A percentile compares a stretch with the other conserved stretches of the same genome.
These are phyloP conservation scores for Penstemon eatonii DNA, from an alignment of 257 asterid genomes.

Conservation along the genomic window DNA sequence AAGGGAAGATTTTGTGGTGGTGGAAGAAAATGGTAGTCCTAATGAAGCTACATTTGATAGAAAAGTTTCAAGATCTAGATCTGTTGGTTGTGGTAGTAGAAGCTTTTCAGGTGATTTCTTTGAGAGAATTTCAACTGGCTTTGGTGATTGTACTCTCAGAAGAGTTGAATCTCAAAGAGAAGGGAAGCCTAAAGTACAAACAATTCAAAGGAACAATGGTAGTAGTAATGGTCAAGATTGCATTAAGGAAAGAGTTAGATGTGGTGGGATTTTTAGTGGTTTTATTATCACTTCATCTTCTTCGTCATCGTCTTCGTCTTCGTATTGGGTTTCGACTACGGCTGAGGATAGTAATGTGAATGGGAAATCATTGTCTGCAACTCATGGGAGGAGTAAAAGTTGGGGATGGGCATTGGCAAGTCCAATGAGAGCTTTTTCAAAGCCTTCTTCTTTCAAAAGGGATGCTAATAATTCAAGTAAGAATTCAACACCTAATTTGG, in stretches of 20 bases:
- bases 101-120: slow-evolving; percentile 96
- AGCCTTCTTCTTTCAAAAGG: slow-evolving; percentile 58
- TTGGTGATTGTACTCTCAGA: slow-evolving; percentile 90
- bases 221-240: slow-evolving; percentile 55
- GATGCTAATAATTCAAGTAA: slow-evolving; percentile 44
- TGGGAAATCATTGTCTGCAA: slow-evolving; percentile 34
- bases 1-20: slow-evolving; percentile 53
- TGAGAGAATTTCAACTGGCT: slow-evolving; percentile 93
- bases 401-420: slow-evolving; percentile 99
- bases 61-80: slow-evolving; percentile 92
- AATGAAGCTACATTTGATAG: slow-evolving; percentile 55
- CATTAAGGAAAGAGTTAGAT: slow-evolving; percentile 79
- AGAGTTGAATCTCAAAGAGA: slow-evolving; percentile 97
- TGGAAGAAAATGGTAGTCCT: slow-evolving; percentile 74
- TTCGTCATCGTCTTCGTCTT: slow-evolving; percentile 71
- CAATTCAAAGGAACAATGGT: slow-evolving; percentile 37
- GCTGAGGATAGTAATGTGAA: slow-evolving; percentile 52
- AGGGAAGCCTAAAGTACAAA: slow-evolving; percentile 62
- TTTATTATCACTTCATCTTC: slow-evolving; percentile 80
- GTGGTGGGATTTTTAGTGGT: slow-evolving; percentile 93
- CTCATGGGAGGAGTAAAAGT: slow-evolving; percentile 84
- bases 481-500: slow-evolving; percentile 68
- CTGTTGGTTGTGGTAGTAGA: slow-evolving; percentile 98
- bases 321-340: slow-evolving; percentile 59
- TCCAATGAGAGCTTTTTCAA: slow-evolving; percentile 91